phyloP scores from a whole-genome alignment of 2,329 filamentous ascomycete genomes.

The Beauveria pseudobassiana region DNA sequence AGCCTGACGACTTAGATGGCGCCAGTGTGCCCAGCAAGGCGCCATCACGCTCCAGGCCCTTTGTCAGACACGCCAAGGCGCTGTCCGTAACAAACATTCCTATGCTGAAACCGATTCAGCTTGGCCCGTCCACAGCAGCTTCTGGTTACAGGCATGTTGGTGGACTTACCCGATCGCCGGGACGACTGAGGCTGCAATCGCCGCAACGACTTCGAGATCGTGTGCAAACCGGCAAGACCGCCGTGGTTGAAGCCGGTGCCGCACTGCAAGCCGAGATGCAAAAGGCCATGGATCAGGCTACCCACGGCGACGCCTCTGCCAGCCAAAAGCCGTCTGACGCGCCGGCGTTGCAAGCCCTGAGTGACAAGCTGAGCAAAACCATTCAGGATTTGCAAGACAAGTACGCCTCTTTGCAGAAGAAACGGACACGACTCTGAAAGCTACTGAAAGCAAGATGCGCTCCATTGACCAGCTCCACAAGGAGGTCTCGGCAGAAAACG shows the following conservation, averaged over 20 bases:
- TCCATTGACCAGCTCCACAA: conserved; percentile 85
- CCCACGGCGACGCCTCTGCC: conserved; percentile 30
- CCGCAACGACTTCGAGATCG: conserved; percentile 76
- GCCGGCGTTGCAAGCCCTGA: conserved; percentile 55
- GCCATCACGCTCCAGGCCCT: conserved; percentile 11
- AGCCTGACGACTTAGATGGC: not conserved
- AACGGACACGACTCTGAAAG: conserved; percentile 61
- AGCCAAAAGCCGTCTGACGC: conserved; percentile 24
- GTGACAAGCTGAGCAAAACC: conserved; percentile 55
- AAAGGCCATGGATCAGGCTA: not conserved
- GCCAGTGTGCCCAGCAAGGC: conserved; percentile 14
- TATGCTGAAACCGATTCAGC: conserved; percentile 36
- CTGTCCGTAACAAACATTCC: conserved; percentile 49
- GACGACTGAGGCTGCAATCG: conserved; percentile 60
- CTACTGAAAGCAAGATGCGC: conserved; percentile 70
- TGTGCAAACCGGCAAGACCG: conserved; percentile 71
- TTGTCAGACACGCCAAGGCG: conserved; percentile 36
- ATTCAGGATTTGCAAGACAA: conserved; percentile 52
- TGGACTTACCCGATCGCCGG: conserved; percentile 19
- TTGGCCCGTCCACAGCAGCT: conserved; percentile 20
- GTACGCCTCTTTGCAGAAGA: conserved; percentile 61
- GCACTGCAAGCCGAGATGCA: conserved; percentile 3
- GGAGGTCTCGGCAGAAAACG: conserved; percentile 83
- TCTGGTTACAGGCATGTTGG: conserved; percentile 15
- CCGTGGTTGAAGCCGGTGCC: conserved; percentile 59